Base-by-base conservation (phyloP, 805 yeast genomes). In the Tetrapisispora iriomotensis region DNA sequence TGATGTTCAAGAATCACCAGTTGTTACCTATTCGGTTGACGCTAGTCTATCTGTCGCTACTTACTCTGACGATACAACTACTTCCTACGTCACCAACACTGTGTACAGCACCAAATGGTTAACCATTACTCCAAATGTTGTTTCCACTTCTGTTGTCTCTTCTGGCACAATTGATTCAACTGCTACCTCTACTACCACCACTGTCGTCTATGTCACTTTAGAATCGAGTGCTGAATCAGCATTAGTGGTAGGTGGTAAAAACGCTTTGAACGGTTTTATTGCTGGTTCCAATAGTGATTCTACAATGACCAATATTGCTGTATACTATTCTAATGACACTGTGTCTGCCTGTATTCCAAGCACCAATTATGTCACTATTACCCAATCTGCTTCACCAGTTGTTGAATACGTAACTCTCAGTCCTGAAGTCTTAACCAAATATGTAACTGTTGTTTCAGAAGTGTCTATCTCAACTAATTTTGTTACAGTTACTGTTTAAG, bases 21-120 rank as follows among this genome's bases (percentile, higher is more conserved):
- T 20, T 9, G 14, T 33, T 37, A 42, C 45, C 25, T 44, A 46
- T 32, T 40, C 54, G 7, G 50, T 53, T 8, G 40, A 31, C 17
- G 42, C 55, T 20, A 30, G 39, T 20, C 41, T 43, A 1, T 47
- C 44, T 20, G 45, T 47, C 10, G 29, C 34, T 13, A 46, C 51
- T 19, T 53, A 52, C 34, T 39, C 42, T 25, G 57, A 54, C 29
- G 49, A 43, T 12, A 49, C 54, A 8, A 50, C 58, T 24, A 56
- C 59, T 23, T 45, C 47, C 27, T 50, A 40, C 30, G 42, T 52
- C 29, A 55, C 60, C 7, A 44, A 44, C 19, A 53, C 58, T 22
- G 24, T 43, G 12, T 55, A 36, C 36, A 23, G 41, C n/a, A 55
- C 57, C 20, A 23, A 35, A 26, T 51, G 53, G 54, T 41, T 39